phyloP scores from a whole-genome alignment of 495 filamentous ascomycete species.

The Rhypophila decipiens region DNA sequence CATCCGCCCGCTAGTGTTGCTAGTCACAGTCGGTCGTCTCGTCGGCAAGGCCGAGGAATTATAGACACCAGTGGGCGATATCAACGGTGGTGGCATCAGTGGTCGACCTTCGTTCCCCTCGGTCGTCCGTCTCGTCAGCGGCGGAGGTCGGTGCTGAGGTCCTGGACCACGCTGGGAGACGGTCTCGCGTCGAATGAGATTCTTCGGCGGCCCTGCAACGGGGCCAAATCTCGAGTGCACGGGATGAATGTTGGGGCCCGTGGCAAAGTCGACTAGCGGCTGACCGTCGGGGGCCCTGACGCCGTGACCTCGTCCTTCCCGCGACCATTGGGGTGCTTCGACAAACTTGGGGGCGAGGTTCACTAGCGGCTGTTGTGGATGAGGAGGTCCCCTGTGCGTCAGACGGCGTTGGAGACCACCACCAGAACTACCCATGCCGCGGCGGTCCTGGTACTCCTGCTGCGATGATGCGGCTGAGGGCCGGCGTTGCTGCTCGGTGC shows the following conservation, averaged over 20 bases:
- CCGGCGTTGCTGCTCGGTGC: constrained; percentile 11
- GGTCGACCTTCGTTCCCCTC: too few species aligned
- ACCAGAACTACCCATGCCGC: not conserved
- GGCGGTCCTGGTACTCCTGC: constrained; percentile 2
- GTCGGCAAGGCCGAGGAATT: too few species aligned
- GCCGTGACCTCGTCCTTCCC: constrained; percentile 57
- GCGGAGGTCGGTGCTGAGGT: too few species aligned
- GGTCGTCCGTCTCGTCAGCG: too few species aligned
- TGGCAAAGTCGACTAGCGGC: constrained; percentile 55
- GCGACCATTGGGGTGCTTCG: constrained; percentile 64
- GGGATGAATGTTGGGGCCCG: constrained; percentile 11
- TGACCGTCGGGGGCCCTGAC: constrained; percentile 54
- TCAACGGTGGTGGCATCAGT: too few species aligned
- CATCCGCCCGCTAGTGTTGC: too few species aligned
- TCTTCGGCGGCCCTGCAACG: too few species aligned
- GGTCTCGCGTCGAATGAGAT: too few species aligned
- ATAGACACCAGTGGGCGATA: too few species aligned
- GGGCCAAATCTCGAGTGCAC: too few species aligned
- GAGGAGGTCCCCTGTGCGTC: constrained; percentile 12
- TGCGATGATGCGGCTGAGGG: constrained; percentile 12
- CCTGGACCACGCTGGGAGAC: too few species aligned
- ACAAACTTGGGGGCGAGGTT: constrained; percentile 69
- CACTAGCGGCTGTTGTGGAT: constrained; percentile 45
- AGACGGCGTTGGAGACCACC: constrained; percentile 16
- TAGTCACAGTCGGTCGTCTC: too few species aligned